Evolutionary conservation across 2,329 filamentous ascomycete species (phyloP), one percentile per base, ranked within the genome.

Genomic region (Hypoxylon sp.): DNA sequence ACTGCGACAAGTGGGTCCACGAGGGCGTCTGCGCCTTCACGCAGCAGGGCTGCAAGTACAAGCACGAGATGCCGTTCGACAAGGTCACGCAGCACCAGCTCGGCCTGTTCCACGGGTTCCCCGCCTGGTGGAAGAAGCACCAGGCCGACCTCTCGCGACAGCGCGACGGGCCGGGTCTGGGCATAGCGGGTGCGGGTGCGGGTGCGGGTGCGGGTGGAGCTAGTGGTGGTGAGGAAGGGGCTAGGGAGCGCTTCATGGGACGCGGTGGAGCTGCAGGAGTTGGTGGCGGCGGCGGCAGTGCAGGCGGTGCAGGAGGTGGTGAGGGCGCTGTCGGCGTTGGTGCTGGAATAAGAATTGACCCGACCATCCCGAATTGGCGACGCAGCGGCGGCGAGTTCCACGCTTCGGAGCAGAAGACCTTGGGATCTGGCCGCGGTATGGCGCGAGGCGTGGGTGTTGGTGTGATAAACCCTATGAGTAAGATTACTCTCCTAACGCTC

Each of bases 1-100:
- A 91, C 78, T 97, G 93, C 79, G 92, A 93, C 62, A 93, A 95
- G 78, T 97, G 93, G 93, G 90, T 97, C 57, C 89, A 92, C 71
- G 90, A 91, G 62, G 93, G 93, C 18, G 88, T 92, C 44, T 97
- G 94, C 76, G 91, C 91, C 66, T 97, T 93, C 77, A 89, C 86
- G 2, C 92, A 96, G 76, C 90, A 94, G 74, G 93, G 94, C 0
- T 97, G 94, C 80, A 88, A 90, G 69, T 97, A 89, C 82, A 95
- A 93, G 80, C 94, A 97, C 76, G 92, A 96, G 76, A 97, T 97
- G 91, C 94, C 94, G 0, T 78, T 81, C 24, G 88, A 93, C 68
- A 82, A 83, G 52, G 80, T 82, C 0, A 91, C 88, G 0, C 87
- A 96, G 71, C 80, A 86, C 44, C 82, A 84, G 5, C 83, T 97